Evolutionary conservation across 192 early-diverging fungal genomes (phyloP).

Genomic region (Coemansia sp.): DNA sequence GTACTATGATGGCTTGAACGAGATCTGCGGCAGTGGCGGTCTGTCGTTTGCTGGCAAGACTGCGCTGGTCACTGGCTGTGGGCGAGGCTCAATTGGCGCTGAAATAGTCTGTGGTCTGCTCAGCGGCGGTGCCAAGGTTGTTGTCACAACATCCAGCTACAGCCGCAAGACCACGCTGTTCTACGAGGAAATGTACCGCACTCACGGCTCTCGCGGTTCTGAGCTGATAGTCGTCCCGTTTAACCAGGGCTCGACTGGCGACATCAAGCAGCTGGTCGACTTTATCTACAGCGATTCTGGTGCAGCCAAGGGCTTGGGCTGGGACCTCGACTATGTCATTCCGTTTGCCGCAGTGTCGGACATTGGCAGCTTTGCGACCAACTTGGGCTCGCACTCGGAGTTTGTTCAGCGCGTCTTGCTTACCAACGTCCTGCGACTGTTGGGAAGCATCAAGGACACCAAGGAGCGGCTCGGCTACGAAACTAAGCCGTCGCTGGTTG

Average conservation of each 20-base stretch:
- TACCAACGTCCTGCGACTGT: slow-evolving; percentile 82
- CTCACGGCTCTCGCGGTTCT: slow-evolving; percentile 78
- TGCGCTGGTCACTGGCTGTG: too few relatives aligned
- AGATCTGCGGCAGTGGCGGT: slow-evolving; percentile 69
- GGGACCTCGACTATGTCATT: slow-evolving; percentile 91
- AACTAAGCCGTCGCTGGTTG: slow-evolving; percentile 78
- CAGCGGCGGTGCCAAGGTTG: slow-evolving; percentile 83
- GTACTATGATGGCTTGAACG: slow-evolving; percentile 74
- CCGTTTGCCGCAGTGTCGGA: slow-evolving; percentile 92
- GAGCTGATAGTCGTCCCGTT: too few relatives aligned
- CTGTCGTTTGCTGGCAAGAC: slow-evolving; percentile 78
- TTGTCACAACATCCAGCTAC: slow-evolving; percentile 91
- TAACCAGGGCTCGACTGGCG: too few relatives aligned
- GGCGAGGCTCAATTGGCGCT: too few relatives aligned
- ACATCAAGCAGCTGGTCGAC: slow-evolving; percentile 70
- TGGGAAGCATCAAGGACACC: slow-evolving; percentile 81
- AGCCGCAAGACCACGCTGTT: slow-evolving; percentile 73
- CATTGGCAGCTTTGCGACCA: too few relatives aligned
- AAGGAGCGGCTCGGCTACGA: slow-evolving; percentile 71
- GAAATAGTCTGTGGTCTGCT: too few relatives aligned
- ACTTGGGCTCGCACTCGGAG: slow-evolving; percentile 84
- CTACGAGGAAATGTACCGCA: slow-evolving; percentile 85
- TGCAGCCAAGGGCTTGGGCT: slow-evolving; percentile 59
- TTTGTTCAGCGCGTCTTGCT: slow-evolving; percentile 90
- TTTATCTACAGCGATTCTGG: slow-evolving; percentile 68